Evolutionary conservation across 2,329 filamentous ascomycete genomes (phyloP), one percentile per base, ranked within the genome.

Genomic region (Ophiocordyceps unilateralis): DNA sequence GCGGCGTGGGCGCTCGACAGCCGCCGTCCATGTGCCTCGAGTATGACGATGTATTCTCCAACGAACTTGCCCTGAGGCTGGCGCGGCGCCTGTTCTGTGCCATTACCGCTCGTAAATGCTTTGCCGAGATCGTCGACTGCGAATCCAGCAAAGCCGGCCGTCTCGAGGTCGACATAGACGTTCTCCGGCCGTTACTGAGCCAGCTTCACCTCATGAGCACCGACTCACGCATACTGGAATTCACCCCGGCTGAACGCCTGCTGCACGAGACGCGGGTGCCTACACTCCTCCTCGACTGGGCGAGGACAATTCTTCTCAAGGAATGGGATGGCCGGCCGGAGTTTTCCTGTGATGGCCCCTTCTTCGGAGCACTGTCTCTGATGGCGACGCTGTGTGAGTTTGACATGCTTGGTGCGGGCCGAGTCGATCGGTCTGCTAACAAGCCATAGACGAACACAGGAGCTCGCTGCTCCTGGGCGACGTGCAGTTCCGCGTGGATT

Each of bases 271-370:
- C 69, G 26, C 63, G 71, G 30, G 65, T 73, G 17, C 73, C 71
- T 8, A 73, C 69, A 11, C 56, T 77, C 15, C 62, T 76, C 6
- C 60, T 86, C 22, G 81, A 86, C 52, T 87, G 81, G 81, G 73
- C 81, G 19, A 70, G 82, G 46, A 78, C 80, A 0, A 70, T 91
- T 1, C 73, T 94, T 53, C 62, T 93, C 39, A 76, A 78, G 44
- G 77, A 84, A 47, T 95, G 88, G 88, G 74, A 89, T 53, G 83
- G 85, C 0, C 74, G 74, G 43, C 72, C 83, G 1, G 72, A 79
- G 38, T 72, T 93, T 42, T 67, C 76, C 2, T 77, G 74, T 43
- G 79, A 82, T 52, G 76, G 80, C 24, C 69, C 81, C 14, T 80
- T 87, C 47, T 83, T 84, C 14, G 82, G 84, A 42, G 85, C 86